phyloP scores from a whole-genome alignment of 1,139 yeast genomes.

The Ogataea hybrid region DNA sequence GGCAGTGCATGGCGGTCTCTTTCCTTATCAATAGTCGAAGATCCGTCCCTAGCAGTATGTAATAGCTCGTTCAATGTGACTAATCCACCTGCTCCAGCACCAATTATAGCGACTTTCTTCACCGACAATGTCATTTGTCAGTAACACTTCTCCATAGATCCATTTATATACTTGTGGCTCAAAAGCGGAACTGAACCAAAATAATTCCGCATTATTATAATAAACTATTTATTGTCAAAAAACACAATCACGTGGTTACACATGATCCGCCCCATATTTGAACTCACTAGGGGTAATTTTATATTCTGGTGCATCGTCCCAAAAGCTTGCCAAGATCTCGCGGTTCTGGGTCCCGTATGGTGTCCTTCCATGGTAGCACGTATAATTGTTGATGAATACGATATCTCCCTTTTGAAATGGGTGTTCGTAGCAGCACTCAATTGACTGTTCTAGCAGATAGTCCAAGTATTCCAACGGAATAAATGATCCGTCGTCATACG shows the following conservation, averaged over 20 bases:
- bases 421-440: neutral
- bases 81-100: conserved; percentile 41
- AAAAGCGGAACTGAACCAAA: neutral
- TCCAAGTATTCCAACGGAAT: no score
- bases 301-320: neutral
- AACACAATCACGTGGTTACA: neutral
- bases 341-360: neutral
- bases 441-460: neutral
- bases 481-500: no score
- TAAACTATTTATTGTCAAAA: no score
- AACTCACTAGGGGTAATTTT: neutral
- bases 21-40: conserved; percentile 25
- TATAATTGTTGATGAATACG: neutral
- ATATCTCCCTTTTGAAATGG: neutral
- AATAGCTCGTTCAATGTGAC: conserved; percentile 34
- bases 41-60: conserved; percentile 32
- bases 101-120: conserved; percentile 34
- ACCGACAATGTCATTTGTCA: neutral
- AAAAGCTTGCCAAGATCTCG: neutral
- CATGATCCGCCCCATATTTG: neutral
- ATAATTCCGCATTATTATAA: neutral
- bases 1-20: conserved; percentile 8
- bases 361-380: neutral
- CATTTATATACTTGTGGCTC: neutral
- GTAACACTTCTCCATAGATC: neutral